phyloP scores from a whole-genome alignment of 805 yeast genomes.

The Citeromyces nyonsensis region DNA sequence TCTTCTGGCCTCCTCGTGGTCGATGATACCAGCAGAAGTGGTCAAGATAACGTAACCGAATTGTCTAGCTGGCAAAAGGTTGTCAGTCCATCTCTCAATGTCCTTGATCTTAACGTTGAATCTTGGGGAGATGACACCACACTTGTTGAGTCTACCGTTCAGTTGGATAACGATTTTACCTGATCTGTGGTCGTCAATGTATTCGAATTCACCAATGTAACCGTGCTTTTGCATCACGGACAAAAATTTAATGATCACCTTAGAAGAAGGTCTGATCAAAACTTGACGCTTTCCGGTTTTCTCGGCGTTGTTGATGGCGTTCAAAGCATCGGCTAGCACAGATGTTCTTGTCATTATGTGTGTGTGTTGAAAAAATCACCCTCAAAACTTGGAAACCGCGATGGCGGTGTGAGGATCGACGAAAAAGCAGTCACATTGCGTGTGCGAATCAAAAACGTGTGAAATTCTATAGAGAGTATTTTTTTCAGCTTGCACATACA shows the following conservation, averaged over 20 bases:
- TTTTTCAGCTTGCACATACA: no score
- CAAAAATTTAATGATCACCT: slow-evolving; percentile 94
- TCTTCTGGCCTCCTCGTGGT: slow-evolving; percentile 99
- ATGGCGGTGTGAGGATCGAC: no score
- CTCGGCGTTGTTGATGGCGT: slow-evolving; percentile 98
- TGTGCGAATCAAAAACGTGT: no score
- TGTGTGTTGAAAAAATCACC: background rate
- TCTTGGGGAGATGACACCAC: slow-evolving; percentile 98
- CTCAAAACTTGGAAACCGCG: background rate
- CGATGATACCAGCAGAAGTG: slow-evolving; percentile 99
- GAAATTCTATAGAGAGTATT: no score
- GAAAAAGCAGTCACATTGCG: no score
- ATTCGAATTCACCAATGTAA: slow-evolving; percentile 97
- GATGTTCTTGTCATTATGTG: slow-evolving; percentile 86
- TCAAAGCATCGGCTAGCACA: slow-evolving; percentile 96
- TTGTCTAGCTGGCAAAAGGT: slow-evolving; percentile 98
- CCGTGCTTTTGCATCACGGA: slow-evolving; percentile 97
- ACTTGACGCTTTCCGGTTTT: slow-evolving; percentile 99
- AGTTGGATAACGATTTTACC: slow-evolving; percentile 95
- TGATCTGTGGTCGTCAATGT: slow-evolving; percentile 98
- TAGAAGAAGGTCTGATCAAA: slow-evolving; percentile 94
- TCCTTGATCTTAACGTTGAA: slow-evolving; percentile 92
- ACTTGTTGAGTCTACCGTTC: slow-evolving; percentile 97
- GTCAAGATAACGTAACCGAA: slow-evolving; percentile 96
- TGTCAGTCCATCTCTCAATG: slow-evolving; percentile 97